Conservation (phyloP, 495 filamentous ascomycete genomes). For the Astrocystis sublimbata region DNA sequence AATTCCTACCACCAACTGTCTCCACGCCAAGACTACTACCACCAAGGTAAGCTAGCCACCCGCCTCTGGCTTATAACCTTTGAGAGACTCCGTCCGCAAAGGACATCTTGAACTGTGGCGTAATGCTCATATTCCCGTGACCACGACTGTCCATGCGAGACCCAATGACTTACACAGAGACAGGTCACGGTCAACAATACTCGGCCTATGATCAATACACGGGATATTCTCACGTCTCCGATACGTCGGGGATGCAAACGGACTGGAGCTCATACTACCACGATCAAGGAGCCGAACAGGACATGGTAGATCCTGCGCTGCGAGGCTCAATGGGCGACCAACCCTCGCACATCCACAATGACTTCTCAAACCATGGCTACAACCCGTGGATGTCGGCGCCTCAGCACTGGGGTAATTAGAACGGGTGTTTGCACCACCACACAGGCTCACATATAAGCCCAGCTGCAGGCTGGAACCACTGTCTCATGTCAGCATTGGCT, state of each 20-base stretch:
- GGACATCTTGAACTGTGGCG: no score
- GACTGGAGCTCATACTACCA: constrained; percentile 30
- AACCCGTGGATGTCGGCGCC: constrained; percentile 33
- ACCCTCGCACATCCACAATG: constrained; percentile 29
- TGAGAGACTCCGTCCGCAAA: background rate
- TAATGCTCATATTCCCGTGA: background rate
- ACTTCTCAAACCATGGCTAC: constrained; percentile 29
- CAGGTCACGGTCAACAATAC: constrained; percentile 35
- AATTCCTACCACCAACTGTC: constrained; percentile 29
- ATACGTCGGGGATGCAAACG: constrained; percentile 23
- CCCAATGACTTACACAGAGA: constrained; percentile 16
- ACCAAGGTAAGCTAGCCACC: constrained; percentile 31
- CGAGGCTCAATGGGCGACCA: constrained; percentile 31
- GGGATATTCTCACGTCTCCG: constrained; percentile 25
- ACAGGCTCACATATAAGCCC: background rate
- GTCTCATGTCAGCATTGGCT: constrained; percentile 8
- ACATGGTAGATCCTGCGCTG: constrained; percentile 33
- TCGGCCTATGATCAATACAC: constrained; percentile 31
- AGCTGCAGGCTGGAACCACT: constrained; percentile 1
- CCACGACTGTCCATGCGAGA: background rate
- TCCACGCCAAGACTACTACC: constrained; percentile 30
- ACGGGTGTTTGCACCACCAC: background rate
- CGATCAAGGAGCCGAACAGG: constrained; percentile 26
- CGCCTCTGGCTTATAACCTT: background rate
- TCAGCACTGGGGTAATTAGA: constrained; percentile 36